phyloP scores from a whole-genome alignment of 257 asterid genomes.

The Jacaranda mimosifolia region DNA sequence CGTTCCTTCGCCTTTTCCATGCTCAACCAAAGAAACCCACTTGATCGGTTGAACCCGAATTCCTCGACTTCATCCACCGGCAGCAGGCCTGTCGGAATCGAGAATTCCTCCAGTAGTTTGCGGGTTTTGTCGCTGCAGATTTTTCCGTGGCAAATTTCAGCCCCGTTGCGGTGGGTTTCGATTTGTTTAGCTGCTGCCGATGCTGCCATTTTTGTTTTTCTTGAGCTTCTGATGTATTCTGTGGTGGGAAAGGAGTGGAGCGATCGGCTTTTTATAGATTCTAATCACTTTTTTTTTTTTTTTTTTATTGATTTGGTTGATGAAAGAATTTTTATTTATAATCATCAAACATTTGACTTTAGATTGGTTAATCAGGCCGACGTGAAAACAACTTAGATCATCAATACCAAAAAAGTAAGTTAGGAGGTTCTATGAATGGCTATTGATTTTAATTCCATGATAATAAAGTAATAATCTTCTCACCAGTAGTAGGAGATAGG shows the following conservation, averaged over 20 bases:
- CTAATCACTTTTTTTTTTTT: too few species aligned
- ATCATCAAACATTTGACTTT: too few species aligned
- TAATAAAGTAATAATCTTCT: too few species aligned
- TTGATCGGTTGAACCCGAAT: constrained; percentile 44
- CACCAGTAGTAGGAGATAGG: too few species aligned
- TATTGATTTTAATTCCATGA: too few species aligned
- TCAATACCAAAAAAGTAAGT: too few species aligned
- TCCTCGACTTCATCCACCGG: constrained; percentile 50
- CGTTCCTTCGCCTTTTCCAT: constrained; percentile 44
- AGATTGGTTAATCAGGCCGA: too few species aligned
- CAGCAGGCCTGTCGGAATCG: constrained; percentile 50
- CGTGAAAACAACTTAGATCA: too few species aligned
- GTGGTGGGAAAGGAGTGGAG: constrained; percentile 10
- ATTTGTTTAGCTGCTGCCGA: constrained; percentile 32
- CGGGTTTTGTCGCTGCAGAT: constrained; percentile 45
- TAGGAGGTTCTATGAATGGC: too few species aligned
- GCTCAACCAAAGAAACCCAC: constrained; percentile 60
- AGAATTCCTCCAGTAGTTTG: constrained; percentile 45
- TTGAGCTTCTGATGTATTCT: neutral
- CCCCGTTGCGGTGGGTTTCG: constrained; percentile 46
- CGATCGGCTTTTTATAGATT: constrained; percentile 29
- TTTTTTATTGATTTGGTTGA: too few species aligned
- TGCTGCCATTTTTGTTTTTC: neutral
- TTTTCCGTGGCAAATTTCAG: constrained; percentile 49
- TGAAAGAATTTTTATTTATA: too few species aligned